Conservation (phyloP, 2,329 filamentous ascomycete species). For the Fusarium clavum region DNA sequence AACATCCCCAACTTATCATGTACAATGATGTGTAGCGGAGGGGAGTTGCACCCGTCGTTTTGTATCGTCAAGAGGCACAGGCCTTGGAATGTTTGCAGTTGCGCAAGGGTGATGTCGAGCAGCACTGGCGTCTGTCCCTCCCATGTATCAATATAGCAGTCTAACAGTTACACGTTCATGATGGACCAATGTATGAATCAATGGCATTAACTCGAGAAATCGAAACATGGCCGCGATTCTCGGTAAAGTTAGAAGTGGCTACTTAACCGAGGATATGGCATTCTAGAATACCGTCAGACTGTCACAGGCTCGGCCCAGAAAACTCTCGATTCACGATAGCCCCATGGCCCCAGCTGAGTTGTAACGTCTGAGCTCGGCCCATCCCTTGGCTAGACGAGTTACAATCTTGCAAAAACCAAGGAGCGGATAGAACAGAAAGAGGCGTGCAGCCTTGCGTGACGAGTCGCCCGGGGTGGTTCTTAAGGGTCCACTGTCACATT, state of each 20-base stretch:
- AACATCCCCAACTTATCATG: slow-evolving; percentile 51
- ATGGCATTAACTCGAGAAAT: slow-evolving; percentile 15
- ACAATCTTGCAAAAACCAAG: slow-evolving; percentile 17
- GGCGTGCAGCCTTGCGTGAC: slow-evolving; percentile 29
- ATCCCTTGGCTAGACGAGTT: slow-evolving; percentile 21
- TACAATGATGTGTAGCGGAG: slow-evolving; percentile 52
- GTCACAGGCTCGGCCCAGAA: slow-evolving; percentile 32
- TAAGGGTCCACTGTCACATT: slow-evolving; percentile 33
- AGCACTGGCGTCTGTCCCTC: slow-evolving; percentile 6
- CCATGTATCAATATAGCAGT: not conserved
- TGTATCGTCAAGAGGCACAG: slow-evolving; percentile 1
- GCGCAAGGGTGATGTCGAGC: slow-evolving; percentile 17
- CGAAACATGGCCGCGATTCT: slow-evolving; percentile 17
- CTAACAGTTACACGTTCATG: not conserved
- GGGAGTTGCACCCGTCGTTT: slow-evolving; percentile 32
- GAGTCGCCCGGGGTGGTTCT: slow-evolving; percentile 21
- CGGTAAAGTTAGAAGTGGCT: slow-evolving; percentile 7
- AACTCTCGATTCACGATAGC: slow-evolving; percentile 8
- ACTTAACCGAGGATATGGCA: slow-evolving; percentile 40
- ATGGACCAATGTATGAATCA: slow-evolving; percentile 14
- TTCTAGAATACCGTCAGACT: slow-evolving; percentile 22
- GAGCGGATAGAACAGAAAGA: slow-evolving; percentile 13
- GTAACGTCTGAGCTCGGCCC: slow-evolving; percentile 22
- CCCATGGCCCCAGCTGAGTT: slow-evolving; percentile 4
- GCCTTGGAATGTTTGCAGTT: slow-evolving; percentile 1